These are phyloP conservation scores for Escovopsis weberi DNA, from an alignment of 2,329 filamentous ascomycete genomes.

Conservation along the genomic window DNA sequence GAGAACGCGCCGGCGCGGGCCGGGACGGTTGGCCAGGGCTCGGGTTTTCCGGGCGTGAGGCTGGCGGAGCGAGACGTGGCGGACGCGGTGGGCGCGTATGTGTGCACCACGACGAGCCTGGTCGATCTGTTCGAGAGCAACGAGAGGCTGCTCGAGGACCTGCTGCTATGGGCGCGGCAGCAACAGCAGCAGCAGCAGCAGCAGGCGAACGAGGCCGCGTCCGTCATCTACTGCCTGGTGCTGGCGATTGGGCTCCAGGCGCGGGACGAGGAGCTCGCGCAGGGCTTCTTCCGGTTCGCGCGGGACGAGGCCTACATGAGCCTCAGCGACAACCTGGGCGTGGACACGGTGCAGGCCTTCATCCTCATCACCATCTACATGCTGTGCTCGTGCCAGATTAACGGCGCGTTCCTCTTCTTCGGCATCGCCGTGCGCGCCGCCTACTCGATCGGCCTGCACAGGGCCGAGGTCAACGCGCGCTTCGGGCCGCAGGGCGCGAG, in stretches of 20 bases:
- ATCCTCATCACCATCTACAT: conserved; percentile 37
- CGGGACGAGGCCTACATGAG: conserved; percentile 29
- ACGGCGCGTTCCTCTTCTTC: conserved; percentile 39
- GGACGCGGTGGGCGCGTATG: conserved; percentile 20
- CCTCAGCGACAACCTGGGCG: conserved; percentile 31
- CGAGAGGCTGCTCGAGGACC: conserved; percentile 21
- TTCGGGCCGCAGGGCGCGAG: conserved; percentile 30
- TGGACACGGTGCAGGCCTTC: conserved; percentile 35
- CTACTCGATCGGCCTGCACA: conserved; percentile 37
- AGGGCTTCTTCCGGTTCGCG: conserved; percentile 35
- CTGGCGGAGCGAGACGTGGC: conserved; percentile 11
- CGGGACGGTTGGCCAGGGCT: no score
- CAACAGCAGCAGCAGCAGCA: conserved; percentile 14
- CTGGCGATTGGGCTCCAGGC: conserved; percentile 34
- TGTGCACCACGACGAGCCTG: conserved; percentile 28
- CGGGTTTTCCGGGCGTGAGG: conserved; percentile 13
- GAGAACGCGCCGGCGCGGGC: conserved; percentile 24
- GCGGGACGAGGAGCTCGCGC: conserved; percentile 25
- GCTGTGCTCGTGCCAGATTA: conserved; percentile 40
- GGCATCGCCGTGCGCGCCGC: conserved; percentile 37
- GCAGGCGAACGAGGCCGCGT: conserved; percentile 21
- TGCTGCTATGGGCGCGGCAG: conserved; percentile 26
- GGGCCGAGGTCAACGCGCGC: conserved; percentile 37
- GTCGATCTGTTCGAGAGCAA: conserved; percentile 34
- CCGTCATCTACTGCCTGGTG: conserved; percentile 33